phyloP scores from a whole-genome alignment of 1,284 basidiomycete genomes.

The Cryptococcus sp. region DNA sequence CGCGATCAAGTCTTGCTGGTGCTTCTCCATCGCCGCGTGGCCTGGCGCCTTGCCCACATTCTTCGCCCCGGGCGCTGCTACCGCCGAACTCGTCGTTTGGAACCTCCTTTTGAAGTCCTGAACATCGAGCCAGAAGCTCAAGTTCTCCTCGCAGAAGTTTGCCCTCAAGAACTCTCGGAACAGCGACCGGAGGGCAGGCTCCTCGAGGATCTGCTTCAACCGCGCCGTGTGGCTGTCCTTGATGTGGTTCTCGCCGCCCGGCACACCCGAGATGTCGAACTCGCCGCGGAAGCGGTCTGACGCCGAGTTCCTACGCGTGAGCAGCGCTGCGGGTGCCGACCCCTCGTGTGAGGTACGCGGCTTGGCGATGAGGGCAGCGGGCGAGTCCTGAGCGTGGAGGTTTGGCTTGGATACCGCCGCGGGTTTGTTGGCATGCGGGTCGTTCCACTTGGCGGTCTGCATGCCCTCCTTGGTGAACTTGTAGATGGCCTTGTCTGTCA shows the following conservation, averaged over 20 bases:
- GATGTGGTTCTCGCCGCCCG: constrained; percentile 26
- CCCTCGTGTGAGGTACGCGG: constrained; percentile 7
- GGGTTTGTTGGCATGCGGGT: not conserved
- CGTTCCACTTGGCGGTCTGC: constrained; percentile 76
- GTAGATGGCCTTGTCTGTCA: constrained; percentile 91
- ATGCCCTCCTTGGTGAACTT: constrained; percentile 87
- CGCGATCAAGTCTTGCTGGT: constrained; percentile 91
- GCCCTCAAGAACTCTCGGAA: constrained; percentile 92
- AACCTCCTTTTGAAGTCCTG: constrained; percentile 96
- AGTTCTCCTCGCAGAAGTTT: constrained; percentile 98
- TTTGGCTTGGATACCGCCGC: constrained; percentile 20
- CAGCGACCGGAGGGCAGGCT: constrained; percentile 79
- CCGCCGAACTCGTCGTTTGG: constrained; percentile 87
- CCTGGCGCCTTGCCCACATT: constrained; percentile 57
- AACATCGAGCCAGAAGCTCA: constrained; percentile 95
- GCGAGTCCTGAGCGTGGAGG: constrained; percentile 15
- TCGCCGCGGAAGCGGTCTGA: constrained; percentile 17
- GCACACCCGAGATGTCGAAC: constrained; percentile 18
- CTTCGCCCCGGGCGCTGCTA: constrained; percentile 56
- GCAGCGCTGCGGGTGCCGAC: not conserved
- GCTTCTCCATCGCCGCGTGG: constrained; percentile 89
- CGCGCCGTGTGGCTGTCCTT: constrained; percentile 90
- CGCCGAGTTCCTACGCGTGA: constrained; percentile 14
- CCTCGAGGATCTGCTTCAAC: constrained; percentile 86
- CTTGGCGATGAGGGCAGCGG: constrained; percentile 5